Base-by-base conservation (phyloP, 2,329 filamentous ascomycete genomes). In the Stagonosporopsis cucurbitacearum region DNA sequence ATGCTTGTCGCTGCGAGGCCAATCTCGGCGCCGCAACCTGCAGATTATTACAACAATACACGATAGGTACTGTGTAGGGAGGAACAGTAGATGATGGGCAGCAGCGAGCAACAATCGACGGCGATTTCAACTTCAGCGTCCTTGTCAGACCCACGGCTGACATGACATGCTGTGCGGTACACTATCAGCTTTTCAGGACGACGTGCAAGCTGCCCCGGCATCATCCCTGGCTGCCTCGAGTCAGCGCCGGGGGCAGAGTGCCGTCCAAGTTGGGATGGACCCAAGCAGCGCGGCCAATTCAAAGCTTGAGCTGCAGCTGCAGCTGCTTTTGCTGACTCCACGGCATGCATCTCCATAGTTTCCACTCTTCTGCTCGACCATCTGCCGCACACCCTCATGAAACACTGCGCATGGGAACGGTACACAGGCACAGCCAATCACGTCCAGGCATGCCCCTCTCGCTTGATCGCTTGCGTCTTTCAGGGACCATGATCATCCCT, bases 321-420 rank as follows among this genome's bases (percentile, higher is more conserved):
- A 26, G 40, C 6, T 30, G 22, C 25, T 30, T 33, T 22, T 30
- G 23, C 48, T 28, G n/a, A n/a, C n/a, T n/a, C n/a, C n/a, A n/a
- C n/a, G n/a, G 48, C 37, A 20, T n/a, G 12, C 25, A 12, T 39
- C 36, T 12, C 44, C 23, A 42, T 12, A 39, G 33, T 15, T 32
- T 37, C 32, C 30, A 25, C 39, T 28, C 19, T n/a, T 41, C 47
- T 50, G 46, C 41, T 55, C 53, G 53, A 43, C 51, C 46, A 51
- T 36, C 53, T 46, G 48, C 48, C 43, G 53, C 35, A 56, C 53
- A 39, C 48, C 42, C 40, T 49, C 26, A 35, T 57, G 54, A 57
- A 54, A 57, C 50, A 42, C 54, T 5, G 22, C 35, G 42, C 8
- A 22, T 43, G 36, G 26, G 26, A 30, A 3, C 30, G 43, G 15